These are phyloP conservation scores for Pestalotiopsis sp. DNA, from an alignment of 2,329 filamentous ascomycete species.

Conservation along the genomic window DNA sequence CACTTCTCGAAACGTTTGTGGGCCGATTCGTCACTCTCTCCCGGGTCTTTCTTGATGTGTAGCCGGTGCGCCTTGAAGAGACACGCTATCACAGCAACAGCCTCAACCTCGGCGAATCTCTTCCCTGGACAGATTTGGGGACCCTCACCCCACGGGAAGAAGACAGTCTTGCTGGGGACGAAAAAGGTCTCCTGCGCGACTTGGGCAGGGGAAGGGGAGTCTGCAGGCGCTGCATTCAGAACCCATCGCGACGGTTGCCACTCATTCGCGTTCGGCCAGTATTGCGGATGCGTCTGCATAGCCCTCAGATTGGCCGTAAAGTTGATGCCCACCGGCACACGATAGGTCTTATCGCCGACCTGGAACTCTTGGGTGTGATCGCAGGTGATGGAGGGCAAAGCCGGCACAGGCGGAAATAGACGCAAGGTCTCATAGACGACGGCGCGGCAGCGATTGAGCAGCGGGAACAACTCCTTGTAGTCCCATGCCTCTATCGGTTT, in stretches of 20 bases:
- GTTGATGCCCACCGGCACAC: background rate
- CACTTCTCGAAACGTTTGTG: slow-evolving; percentile 13
- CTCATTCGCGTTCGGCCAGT: slow-evolving; percentile 12
- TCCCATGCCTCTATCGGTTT: slow-evolving; percentile 10
- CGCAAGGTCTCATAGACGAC: slow-evolving; percentile 18
- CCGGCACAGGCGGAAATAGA: slow-evolving; percentile 2
- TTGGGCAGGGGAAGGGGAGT: background rate
- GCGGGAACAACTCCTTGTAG: slow-evolving; percentile 20
- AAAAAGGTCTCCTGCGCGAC: slow-evolving; percentile 12
- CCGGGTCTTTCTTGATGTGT: slow-evolving; percentile 4
- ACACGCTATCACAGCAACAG: slow-evolving; percentile 19
- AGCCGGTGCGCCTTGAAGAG: background rate
- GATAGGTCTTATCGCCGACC: background rate
- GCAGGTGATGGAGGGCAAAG: background rate
- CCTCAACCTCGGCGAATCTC: slow-evolving; percentile 24
- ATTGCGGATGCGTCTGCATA: slow-evolving; percentile 15
- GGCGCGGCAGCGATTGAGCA: slow-evolving; percentile 23
- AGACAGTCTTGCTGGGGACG: slow-evolving; percentile 14
- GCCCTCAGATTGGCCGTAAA: slow-evolving; percentile 13
- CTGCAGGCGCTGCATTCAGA: background rate
- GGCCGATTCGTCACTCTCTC: slow-evolving; percentile 15
- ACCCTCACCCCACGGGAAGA: slow-evolving; percentile 23
- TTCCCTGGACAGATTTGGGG: slow-evolving; percentile 23
- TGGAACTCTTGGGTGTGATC: slow-evolving; percentile 6
- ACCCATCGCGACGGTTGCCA: slow-evolving; percentile 16